Evolutionary conservation across 202 grass and related monocot species (phyloP).

Genomic region (Carex arenaria): DNA sequence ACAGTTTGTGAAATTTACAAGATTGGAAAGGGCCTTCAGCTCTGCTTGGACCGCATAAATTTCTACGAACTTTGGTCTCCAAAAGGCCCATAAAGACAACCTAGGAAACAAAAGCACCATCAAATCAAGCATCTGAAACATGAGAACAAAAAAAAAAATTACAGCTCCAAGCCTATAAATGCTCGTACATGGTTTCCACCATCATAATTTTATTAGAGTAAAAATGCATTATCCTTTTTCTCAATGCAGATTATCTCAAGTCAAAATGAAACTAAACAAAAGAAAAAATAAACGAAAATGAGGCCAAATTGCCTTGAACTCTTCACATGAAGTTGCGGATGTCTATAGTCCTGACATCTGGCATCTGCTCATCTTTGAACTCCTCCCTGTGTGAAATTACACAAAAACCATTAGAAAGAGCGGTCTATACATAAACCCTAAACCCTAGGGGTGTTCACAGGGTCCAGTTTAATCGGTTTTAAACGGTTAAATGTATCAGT

Average conservation of each 20-base stretch:
- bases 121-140: not conserved
- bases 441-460: no score
- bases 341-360: conserved; percentile 76
- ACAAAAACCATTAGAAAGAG: not conserved
- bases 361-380: conserved; percentile 88
- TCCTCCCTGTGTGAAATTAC: conserved; percentile 55
- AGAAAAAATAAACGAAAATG: not conserved
- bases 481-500: no score
- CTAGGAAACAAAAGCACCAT: not conserved
- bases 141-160: not conserved
- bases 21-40: no score
- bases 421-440: not conserved
- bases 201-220: conserved; percentile 19
- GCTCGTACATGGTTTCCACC: not conserved
- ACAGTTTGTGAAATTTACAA: no score
- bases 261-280: conserved; percentile 24
- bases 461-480: no score
- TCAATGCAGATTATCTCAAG: conserved; percentile 5
- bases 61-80: not conserved
- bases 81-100: not conserved
- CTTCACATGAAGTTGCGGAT: conserved; percentile 71
- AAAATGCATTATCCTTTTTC: conserved; percentile 8
- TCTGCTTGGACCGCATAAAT: no score
- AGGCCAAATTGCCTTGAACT: not conserved
- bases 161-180: not conserved